Evolutionary conservation across 116 monocot species (phyloP).

Genomic region (Iris pallida): DNA sequence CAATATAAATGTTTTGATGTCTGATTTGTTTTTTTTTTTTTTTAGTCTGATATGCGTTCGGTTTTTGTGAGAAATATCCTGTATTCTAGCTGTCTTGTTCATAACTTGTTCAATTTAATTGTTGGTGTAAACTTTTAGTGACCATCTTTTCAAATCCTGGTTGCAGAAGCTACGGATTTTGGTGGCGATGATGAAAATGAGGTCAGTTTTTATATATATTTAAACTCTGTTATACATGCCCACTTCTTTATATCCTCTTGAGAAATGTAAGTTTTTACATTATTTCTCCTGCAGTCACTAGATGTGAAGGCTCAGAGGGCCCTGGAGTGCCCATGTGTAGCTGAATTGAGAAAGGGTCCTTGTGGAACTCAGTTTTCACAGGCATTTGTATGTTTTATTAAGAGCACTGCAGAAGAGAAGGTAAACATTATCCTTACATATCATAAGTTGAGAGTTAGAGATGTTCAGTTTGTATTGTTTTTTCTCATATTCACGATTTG

Average conservation of each 20-base stretch:
- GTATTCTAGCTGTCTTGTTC: no score
- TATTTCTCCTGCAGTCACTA: conserved; percentile 38
- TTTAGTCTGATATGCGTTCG: no score
- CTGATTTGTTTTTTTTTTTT: no score
- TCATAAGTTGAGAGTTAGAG: background rate
- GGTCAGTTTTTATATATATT: conserved; percentile 30
- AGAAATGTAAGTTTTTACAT: background rate
- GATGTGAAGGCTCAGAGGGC: conserved; percentile 76
- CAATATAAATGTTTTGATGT: no score
- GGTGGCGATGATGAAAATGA: conserved; percentile 43
- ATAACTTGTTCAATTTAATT: no score
- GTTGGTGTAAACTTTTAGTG: background rate
- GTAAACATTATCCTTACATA: conserved; percentile 25
- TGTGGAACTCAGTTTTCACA: conserved; percentile 81
- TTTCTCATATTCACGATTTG: background rate
- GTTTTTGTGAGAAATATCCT: no score
- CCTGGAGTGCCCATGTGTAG: conserved; percentile 88
- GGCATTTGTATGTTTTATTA: conserved; percentile 85
- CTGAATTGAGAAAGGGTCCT: conserved; percentile 69
- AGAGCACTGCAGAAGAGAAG: conserved; percentile 89
- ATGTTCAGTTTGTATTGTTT: no score
- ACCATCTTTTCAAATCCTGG: background rate
- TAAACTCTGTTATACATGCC: background rate
- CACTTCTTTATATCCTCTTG: background rate
- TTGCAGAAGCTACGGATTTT: conserved; percentile 66